Percentiles rank a stretch among this genome's conserved stretches.
Conservation (phyloP, 441 rosid genomes). For the Pelargonium cotyledonis region DNA sequence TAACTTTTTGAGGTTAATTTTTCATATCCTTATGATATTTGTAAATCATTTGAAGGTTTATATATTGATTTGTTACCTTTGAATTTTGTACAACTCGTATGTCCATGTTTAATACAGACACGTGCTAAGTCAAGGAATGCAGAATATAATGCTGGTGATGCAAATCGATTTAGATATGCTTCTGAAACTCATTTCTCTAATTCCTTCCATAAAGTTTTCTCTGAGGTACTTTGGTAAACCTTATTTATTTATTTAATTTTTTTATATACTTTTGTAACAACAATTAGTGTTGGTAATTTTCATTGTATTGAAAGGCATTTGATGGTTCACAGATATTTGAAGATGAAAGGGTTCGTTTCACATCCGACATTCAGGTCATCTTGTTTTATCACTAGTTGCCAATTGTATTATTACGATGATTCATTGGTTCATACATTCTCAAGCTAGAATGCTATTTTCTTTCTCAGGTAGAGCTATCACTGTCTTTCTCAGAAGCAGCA, state of each 20-base stretch:
- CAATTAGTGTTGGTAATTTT: not conserved
- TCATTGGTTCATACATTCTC: not conserved
- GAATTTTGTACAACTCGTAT: not conserved
- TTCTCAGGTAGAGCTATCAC: slow-evolving; percentile 54
- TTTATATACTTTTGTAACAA: too few species aligned
- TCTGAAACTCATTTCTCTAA: slow-evolving; percentile 59
- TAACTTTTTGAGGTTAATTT: not conserved
- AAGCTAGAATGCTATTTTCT: slow-evolving; percentile 23
- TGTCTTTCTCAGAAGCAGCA: slow-evolving; percentile 81
- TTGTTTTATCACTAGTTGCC: slow-evolving; percentile 18
- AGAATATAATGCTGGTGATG: slow-evolving; percentile 44
- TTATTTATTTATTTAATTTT: not conserved
- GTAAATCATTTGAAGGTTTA: not conserved
- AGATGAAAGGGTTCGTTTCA: slow-evolving; percentile 36
- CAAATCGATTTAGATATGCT: slow-evolving; percentile 48
- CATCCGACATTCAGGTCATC: slow-evolving; percentile 65
- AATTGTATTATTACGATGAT: slow-evolving; percentile 16
- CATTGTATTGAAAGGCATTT: slow-evolving; percentile 21
- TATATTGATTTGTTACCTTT: not conserved
- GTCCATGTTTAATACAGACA: slow-evolving; percentile 29
- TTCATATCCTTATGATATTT: not conserved
- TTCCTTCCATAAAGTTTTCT: slow-evolving; percentile 78
- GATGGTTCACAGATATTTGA: slow-evolving; percentile 61
- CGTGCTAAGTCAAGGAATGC: slow-evolving; percentile 34
- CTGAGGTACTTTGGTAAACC: slow-evolving; percentile 47